A percentile compares a stretch with the other conserved stretches of the same genome.
Conservation (phyloP, 2,329 filamentous ascomycete species). For the Sporothrix inflata region DNA sequence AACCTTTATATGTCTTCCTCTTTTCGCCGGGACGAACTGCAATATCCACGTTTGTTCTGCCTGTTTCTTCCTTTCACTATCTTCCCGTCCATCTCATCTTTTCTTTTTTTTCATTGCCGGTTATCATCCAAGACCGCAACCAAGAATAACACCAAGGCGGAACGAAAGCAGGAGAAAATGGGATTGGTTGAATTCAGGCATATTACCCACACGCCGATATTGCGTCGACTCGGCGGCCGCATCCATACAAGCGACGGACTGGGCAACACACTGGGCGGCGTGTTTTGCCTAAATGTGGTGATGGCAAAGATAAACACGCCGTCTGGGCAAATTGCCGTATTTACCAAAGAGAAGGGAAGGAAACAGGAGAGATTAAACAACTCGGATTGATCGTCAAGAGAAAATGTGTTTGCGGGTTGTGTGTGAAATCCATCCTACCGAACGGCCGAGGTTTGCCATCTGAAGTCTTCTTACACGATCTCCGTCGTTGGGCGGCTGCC, state of each 20-base stretch:
- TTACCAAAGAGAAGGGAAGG: no score
- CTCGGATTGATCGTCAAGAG: no score
- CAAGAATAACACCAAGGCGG: not conserved
- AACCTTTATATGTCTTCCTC: not conserved
- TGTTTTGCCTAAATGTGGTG: slow-evolving; percentile 5
- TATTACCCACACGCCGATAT: not conserved
- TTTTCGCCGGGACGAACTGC: not conserved
- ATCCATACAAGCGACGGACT: slow-evolving; percentile 11
- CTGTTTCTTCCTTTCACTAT: not conserved
- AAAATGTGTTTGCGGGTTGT: no score
- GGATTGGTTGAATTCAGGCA: not conserved
- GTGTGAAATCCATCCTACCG: no score
- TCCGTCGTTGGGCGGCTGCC: not conserved
- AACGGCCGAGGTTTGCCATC: no score
- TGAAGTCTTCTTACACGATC: no score
- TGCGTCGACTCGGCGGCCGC: not conserved
- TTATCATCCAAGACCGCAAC: not conserved
- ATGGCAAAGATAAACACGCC: not conserved
- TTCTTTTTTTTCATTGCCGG: not conserved
- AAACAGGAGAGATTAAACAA: no score
- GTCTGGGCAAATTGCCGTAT: not conserved
- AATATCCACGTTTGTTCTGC: not conserved
- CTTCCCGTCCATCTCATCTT: not conserved
- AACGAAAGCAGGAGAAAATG: not conserved
- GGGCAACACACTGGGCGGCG: not conserved